Base-by-base conservation (phyloP, 139 green algal species). In the Chlorella vulgaris region DNA sequence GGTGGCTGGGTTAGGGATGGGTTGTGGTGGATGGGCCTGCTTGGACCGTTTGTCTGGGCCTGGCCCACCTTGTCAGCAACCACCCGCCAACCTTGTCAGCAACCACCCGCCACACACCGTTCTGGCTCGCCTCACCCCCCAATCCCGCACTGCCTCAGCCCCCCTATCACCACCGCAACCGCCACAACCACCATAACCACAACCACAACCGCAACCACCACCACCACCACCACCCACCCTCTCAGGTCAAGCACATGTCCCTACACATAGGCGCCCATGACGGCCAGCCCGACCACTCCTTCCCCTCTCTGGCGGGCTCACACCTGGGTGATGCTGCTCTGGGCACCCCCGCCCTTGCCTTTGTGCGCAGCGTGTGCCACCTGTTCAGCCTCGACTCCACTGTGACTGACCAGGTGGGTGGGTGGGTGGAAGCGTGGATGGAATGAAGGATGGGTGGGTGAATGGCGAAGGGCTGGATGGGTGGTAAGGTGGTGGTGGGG, bases 271-370 rank as follows among this genome's bases (percentile, higher is more conserved):
- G 84, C 10, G 40, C 83, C 2, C 68, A 83, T 15, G 15, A 58
- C 47, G 10, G 47, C 47, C 15, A 24, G 15, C 47, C 47, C 15
- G 47, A 15, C 47, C 47, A 24, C 13, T 15, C 47, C 47, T 98
- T 98, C 88, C 95, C 95, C 15, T 71, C 88, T 29, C 90, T 93
- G 29, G 88, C 95, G 0, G 95, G 95, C 21, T 93, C 88, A 15
- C 89, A 98, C 86, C 89, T 97, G 8, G 81, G 65, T n/a, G 2
- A 55, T 78, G 88, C 89, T 39, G 87, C 96, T 79, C 87, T 95
- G 51, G 93, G 94, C 42, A 92, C 84, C 26, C 92, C 95, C 0
- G 94, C 94, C 22, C 84, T 98, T 31, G 94, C 94, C 24, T 98
- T 98, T 85, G 90, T 95, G 63, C 85, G 92, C 15, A 87, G 86